Base-by-base conservation (phyloP, 2,329 filamentous ascomycete genomes). In the Sporothrix schenckii region DNA sequence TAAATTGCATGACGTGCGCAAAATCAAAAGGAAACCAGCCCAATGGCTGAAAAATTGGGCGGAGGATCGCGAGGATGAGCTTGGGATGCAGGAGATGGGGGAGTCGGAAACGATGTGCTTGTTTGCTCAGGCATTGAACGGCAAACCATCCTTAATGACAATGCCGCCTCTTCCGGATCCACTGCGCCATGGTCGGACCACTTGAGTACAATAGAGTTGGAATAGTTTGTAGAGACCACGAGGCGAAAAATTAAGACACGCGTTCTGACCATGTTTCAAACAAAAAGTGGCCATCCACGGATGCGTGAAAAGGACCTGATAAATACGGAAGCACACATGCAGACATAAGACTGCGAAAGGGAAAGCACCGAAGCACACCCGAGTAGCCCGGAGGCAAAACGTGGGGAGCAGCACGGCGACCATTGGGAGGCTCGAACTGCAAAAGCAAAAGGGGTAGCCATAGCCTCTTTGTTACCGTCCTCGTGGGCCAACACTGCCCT, bases 111-210 rank as follows among this genome's bases (percentile, higher is more conserved):
- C 6, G 34, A 34, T 34, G 2, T 9, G 7, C 34, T 34, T 34
- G 34, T 34, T 34, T 34, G 34, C 7, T 34, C 34, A 41, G 54
- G 27, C 27, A 39, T n/a, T 58, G 9, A 4, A 5, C 13, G 2
- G 27, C 4, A 34, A 16, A 39, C 0, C 16, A n/a, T 39, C 11
- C 27, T 14, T 58, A 58, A 39, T n/a, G 16, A 27, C 54, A 39
- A 30, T 39, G 54, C 13, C 30, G 49, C 19, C 14, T 34, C 53
- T 39, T 47, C 41, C 13, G 53, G 53, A 24, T 39, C 16, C 27
- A 24, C 52, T 30, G 52, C 52, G 52, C 24, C 52, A 54, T 54
- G 54, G 54, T 60, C 30, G 54, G 30, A 60, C 54, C 54, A 53
- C 50, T 5, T 21, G 34, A 60, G 16, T 14, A 44, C 16, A 30